phyloP scores from a whole-genome alignment of 257 asterid species.

The Solanum sitiens region DNA sequence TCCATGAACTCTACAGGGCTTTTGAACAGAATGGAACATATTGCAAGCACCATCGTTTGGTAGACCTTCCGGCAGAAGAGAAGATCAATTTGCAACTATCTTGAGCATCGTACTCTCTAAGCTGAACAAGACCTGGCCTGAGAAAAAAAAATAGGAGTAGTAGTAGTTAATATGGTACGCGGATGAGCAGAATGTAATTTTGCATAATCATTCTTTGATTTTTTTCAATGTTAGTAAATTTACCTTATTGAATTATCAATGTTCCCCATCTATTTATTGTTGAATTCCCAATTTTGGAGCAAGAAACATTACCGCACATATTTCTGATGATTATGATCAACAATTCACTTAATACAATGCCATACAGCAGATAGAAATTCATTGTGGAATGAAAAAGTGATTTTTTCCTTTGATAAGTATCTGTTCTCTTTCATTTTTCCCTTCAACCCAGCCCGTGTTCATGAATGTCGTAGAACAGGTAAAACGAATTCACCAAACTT shows the following conservation, averaged over 20 bases:
- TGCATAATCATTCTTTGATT: not conserved
- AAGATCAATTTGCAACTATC: not conserved
- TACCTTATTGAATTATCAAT: not conserved
- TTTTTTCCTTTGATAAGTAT: no score
- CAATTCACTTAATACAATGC: not conserved
- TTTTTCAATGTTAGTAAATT: not conserved
- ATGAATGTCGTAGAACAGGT: not conserved
- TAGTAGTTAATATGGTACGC: not conserved
- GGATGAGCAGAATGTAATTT: not conserved
- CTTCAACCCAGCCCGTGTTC: not conserved
- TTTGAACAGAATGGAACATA: slow-evolving; percentile 26
- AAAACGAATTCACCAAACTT: not conserved
- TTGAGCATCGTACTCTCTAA: not conserved
- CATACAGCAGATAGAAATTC: not conserved
- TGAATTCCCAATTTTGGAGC: not conserved
- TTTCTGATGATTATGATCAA: not conserved
- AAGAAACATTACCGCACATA: not conserved
- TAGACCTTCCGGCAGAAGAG: not conserved
- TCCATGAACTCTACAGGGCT: slow-evolving; percentile 4
- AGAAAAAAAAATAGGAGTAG: not conserved
- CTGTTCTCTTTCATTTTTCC: not conserved
- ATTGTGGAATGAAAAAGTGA: not conserved
- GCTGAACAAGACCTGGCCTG: not conserved
- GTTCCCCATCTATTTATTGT: not conserved
- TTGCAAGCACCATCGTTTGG: slow-evolving; percentile 15